Conservation (phyloP, 345 rosid genomes). For the Dimocarpus longan region DNA sequence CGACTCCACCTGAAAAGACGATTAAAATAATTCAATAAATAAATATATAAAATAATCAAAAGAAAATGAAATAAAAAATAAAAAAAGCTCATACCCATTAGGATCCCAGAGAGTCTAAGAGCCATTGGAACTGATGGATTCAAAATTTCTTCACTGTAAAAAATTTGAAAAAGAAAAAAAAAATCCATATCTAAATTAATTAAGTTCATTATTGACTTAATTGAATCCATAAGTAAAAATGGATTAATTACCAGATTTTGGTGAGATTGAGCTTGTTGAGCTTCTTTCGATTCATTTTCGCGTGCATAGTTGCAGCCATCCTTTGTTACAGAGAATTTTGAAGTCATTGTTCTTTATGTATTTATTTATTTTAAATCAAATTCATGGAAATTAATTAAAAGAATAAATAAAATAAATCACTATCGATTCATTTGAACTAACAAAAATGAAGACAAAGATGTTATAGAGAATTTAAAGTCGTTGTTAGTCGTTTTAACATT, state of each 20-base stretch:
- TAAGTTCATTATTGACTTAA: not conserved
- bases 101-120: conserved; percentile 85
- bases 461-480: too few relatives aligned
- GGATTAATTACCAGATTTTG: conserved; percentile 60
- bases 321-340: conserved; percentile 33
- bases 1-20: conserved; percentile 74
- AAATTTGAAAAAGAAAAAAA: not conserved
- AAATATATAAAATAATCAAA: conserved; percentile 2
- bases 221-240: not conserved
- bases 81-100: conserved; percentile 62
- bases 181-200: not conserved
- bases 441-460: too few relatives aligned
- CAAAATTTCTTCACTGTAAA: conserved; percentile 81
- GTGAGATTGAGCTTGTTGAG: conserved; percentile 70
- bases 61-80: not conserved
- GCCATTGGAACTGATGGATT: conserved; percentile 94
- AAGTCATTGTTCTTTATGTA: conserved; percentile 4
- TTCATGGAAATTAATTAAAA: not conserved
- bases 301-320: conserved; percentile 92
- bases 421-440: not conserved
- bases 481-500: too few relatives aligned
- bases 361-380: too few relatives aligned
- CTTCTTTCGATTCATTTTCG: conserved; percentile 75
- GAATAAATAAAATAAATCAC: not conserved
- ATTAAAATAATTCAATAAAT: not conserved